These are phyloP conservation scores for Heterobasidion occidentale DNA, from an alignment of 1,284 basidiomycete species.

Conservation along the genomic window DNA sequence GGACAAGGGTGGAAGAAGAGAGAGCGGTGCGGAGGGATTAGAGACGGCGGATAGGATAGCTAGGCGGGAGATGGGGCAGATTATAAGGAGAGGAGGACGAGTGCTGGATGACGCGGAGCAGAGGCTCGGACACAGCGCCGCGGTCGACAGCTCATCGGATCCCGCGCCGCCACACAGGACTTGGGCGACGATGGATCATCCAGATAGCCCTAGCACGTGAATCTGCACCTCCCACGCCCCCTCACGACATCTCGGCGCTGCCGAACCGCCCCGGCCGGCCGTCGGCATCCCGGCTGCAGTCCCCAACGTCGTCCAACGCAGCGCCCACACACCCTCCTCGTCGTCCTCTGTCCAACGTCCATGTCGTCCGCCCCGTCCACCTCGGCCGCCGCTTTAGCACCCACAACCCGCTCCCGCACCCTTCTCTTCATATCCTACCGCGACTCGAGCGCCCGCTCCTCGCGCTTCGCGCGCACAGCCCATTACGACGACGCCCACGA, in stretches of 20 bases:
- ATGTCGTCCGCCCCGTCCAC: constrained; percentile 17
- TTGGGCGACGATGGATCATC: too few species aligned
- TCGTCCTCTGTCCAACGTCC: background rate
- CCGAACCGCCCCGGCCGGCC: too few species aligned
- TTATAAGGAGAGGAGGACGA: constrained; percentile 2
- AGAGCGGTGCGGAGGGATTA: background rate
- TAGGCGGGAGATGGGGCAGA: background rate
- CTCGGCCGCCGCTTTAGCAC: constrained; percentile 24
- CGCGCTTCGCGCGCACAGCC: constrained; percentile 30
- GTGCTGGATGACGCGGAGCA: background rate
- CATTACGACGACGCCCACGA: constrained; percentile 37
- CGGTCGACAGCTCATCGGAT: background rate
- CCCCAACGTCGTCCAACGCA: background rate
- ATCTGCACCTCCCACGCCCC: too few species aligned
- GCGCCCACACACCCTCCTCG: background rate
- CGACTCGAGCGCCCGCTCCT: constrained; percentile 63
- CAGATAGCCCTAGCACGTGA: too few species aligned
- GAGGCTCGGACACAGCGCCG: background rate
- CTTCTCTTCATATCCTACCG: constrained; percentile 93
- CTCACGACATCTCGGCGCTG: too few species aligned
- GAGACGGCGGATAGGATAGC: background rate
- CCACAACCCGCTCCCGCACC: constrained; percentile 80
- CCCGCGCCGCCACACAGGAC: too few species aligned
- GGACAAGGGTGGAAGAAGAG: background rate
- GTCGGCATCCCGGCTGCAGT: background rate